Conservation (phyloP, 129 eudicot genomes). For the Lactuca saligna region DNA sequence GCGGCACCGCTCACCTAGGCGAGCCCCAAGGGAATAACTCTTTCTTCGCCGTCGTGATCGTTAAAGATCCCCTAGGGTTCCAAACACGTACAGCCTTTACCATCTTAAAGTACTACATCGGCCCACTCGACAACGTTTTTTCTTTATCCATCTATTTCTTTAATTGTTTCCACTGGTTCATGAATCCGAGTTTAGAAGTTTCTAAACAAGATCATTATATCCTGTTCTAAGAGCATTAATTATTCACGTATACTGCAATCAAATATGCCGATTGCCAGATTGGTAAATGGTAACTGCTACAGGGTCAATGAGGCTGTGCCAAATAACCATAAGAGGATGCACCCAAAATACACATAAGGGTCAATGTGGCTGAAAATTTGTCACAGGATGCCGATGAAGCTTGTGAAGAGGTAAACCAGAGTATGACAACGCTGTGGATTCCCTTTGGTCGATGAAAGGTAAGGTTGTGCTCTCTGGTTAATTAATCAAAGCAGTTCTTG, state of each 20-base stretch:
- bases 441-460: not conserved
- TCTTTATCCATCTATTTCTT: not conserved
- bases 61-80: not conserved
- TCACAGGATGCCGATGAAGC: not conserved
- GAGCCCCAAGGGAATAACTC: not conserved
- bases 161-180: not conserved
- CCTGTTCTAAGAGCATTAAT: not conserved
- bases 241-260: not conserved
- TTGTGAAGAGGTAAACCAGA: not conserved
- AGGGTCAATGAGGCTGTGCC: not conserved
- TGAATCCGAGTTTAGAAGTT: not conserved
- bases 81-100: not conserved
- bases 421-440: not conserved
- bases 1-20: too few species aligned
- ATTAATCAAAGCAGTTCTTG: not conserved
- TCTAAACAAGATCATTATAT: not conserved
- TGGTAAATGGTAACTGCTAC: not conserved
- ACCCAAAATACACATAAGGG: not conserved
- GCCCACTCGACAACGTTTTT: not conserved
- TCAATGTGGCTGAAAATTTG: not conserved
- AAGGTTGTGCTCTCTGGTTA: not conserved
- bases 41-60: not conserved
- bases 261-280: not conserved
- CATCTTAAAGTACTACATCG: not conserved
- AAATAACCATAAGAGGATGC: not conserved